These are phyloP conservation scores for Phytophthora fragariae DNA, from an alignment of 352 stramenopile species.

Conservation along the genomic window DNA sequence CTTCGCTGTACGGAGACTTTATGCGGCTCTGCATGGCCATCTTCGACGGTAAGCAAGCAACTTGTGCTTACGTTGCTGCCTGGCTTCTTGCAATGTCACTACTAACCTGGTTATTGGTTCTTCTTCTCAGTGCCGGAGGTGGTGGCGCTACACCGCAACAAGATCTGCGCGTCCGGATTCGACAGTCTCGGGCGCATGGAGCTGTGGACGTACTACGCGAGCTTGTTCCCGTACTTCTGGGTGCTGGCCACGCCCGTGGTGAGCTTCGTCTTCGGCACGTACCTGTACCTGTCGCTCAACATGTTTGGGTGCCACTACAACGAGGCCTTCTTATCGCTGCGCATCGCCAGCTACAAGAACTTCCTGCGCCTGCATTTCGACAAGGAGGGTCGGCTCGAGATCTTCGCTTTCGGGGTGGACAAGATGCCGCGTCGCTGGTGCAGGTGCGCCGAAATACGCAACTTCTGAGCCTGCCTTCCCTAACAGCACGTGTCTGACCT, in stretches of 20 bases:
- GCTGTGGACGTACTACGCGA: conserved; percentile 85
- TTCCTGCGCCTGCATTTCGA: conserved; percentile 86
- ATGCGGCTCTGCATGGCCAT: conserved; percentile 85
- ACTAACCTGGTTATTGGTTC: background rate
- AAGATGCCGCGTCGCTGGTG: conserved; percentile 90
- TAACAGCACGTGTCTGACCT: background rate
- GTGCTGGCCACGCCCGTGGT: conserved; percentile 83
- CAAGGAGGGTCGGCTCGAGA: conserved; percentile 75
- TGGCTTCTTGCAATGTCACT: background rate
- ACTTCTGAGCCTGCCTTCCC: background rate
- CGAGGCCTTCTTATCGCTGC: conserved; percentile 88
- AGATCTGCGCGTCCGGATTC: conserved; percentile 79
- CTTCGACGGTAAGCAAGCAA: conserved; percentile 68
- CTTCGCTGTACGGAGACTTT: conserved; percentile 69
- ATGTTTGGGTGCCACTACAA: conserved; percentile 91
- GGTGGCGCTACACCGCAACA: conserved; percentile 81
- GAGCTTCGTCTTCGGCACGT: conserved; percentile 83
- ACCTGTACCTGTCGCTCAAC: conserved; percentile 89
- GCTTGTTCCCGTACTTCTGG: conserved; percentile 90
- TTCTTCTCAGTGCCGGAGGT: conserved; percentile 71
- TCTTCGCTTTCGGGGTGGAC: conserved; percentile 89
- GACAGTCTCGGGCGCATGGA: conserved; percentile 73
- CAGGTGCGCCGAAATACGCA: conserved; percentile 48
- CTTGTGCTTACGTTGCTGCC: background rate
- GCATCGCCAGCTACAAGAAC: conserved; percentile 92